Evolutionary conservation across 495 filamentous ascomycete species (phyloP).

Genomic region (Bacidia gigantensis): DNA sequence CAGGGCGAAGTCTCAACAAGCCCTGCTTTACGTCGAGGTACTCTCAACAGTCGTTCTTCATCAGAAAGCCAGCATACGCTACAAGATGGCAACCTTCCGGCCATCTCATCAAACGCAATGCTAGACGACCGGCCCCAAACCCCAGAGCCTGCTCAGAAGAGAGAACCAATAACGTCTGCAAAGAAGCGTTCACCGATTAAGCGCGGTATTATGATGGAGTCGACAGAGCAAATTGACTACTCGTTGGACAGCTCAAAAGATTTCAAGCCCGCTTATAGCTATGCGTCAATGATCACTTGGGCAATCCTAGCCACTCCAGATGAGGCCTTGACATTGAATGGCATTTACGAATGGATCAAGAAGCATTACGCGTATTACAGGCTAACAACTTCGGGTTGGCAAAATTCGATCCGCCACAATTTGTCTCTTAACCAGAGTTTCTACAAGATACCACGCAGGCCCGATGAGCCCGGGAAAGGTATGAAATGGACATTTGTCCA

Average conservation of each 20-base stretch:
- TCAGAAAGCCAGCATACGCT: neutral
- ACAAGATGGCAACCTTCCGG: neutral
- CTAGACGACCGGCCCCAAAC: slow-evolving; percentile 43
- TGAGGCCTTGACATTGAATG: slow-evolving; percentile 72
- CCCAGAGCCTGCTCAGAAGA: slow-evolving; percentile 24
- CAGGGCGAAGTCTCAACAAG: neutral
- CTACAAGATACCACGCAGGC: slow-evolving; percentile 76
- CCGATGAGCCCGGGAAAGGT: slow-evolving; percentile 92
- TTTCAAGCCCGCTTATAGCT: slow-evolving; percentile 88
- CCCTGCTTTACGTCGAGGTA: neutral
- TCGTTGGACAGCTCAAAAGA: slow-evolving; percentile 69
- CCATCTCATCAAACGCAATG: slow-evolving; percentile 7
- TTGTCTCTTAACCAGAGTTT: slow-evolving; percentile 87
- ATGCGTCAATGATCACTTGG: slow-evolving; percentile 93
- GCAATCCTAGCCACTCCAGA: slow-evolving; percentile 76
- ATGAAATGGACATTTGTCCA: slow-evolving; percentile 94
- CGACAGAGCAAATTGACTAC: slow-evolving; percentile 71
- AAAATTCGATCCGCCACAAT: slow-evolving; percentile 97
- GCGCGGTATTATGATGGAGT: slow-evolving; percentile 59
- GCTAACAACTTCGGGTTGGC: slow-evolving; percentile 73
- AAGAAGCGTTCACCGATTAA: slow-evolving; percentile 48
- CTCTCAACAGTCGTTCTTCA: neutral
- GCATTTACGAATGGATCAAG: slow-evolving; percentile 86
- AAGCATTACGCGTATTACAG: slow-evolving; percentile 83
- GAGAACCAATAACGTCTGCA: slow-evolving; percentile 16